phyloP scores from a whole-genome alignment of 192 early-diverging fungal genomes.

The Coemansia guatemalensis region DNA sequence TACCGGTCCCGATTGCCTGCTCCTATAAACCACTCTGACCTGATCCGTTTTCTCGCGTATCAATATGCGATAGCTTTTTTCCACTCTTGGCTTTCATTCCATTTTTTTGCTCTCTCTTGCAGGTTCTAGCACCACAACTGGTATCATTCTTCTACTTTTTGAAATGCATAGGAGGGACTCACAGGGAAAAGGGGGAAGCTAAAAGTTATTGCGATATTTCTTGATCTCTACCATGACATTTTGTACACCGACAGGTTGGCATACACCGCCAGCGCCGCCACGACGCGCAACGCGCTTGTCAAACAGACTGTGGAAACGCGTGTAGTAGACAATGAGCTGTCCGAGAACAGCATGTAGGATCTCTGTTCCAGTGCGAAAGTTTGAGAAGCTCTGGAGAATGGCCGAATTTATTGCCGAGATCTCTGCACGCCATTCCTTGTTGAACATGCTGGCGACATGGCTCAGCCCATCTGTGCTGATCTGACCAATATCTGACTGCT shows the following conservation, averaged over 20 bases:
- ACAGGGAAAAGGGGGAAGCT: conserved; percentile 6
- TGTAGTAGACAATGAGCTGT: conserved; percentile 91
- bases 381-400: conserved; percentile 90
- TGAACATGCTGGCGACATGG: conserved; percentile 71
- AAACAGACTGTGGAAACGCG: conserved; percentile 76
- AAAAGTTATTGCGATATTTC: conserved; percentile 68
- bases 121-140: conserved; percentile 14
- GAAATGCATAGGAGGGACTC: not conserved
- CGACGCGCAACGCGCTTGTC: conserved; percentile 70
- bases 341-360: conserved; percentile 88
- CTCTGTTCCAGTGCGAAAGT: conserved; percentile 93
- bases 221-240: conserved; percentile 97
- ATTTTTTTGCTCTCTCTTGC: conserved; percentile 8
- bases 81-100: conserved; percentile 9
- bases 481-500: conserved; percentile 58
- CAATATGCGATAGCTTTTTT: conserved; percentile 1
- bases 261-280: conserved; percentile 24
- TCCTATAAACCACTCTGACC: not conserved
- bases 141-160: conserved; percentile 14
- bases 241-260: conserved; percentile 81
- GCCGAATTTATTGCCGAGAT: conserved; percentile 78
- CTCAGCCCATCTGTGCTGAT: conserved; percentile 47
- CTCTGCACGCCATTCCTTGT: conserved; percentile 73
- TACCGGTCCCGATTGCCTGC: not conserved
- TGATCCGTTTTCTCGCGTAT: not conserved